Evolutionary conservation across 495 filamentous ascomycete species (phyloP).

Genomic region (Aspergillus hancockii): DNA sequence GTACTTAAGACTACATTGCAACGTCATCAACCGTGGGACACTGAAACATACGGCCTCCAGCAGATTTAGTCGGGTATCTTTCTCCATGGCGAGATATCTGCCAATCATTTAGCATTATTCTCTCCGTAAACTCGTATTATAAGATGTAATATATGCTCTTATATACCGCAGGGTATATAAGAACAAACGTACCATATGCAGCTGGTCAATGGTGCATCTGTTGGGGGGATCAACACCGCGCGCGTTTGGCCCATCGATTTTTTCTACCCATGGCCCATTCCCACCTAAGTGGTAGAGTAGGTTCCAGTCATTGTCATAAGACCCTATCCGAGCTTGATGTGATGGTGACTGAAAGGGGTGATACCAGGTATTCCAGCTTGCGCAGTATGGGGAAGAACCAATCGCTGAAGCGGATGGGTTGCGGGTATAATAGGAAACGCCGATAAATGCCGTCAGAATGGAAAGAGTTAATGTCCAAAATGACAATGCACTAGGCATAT

Average conservation of each 20-base stretch:
- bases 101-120: constrained; percentile 1
- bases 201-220: constrained; percentile 54
- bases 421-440: constrained; percentile 8
- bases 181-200: constrained; percentile 56
- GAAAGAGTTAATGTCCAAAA: constrained; percentile 1
- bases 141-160: neutral
- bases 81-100: constrained; percentile 63
- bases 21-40: neutral
- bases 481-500: constrained; percentile 5
- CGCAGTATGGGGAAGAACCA: constrained; percentile 14
- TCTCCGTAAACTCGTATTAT: neutral
- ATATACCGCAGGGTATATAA: neutral
- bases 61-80: constrained; percentile 56
- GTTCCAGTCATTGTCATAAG: constrained; percentile 42
- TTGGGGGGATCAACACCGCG: constrained; percentile 43
- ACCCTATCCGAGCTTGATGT: neutral
- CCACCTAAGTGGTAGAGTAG: constrained; percentile 59
- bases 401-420: neutral
- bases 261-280: constrained; percentile 62
- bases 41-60: constrained; percentile 48
- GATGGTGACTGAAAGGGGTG: constrained; percentile 10
- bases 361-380: constrained; percentile 30
- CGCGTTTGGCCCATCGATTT: constrained; percentile 39
- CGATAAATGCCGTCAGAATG: constrained; percentile 3
- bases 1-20: neutral